These are phyloP conservation scores for Vachellia pachyceras DNA, from an alignment of 306 rosid genomes.

Conservation along the genomic window DNA sequence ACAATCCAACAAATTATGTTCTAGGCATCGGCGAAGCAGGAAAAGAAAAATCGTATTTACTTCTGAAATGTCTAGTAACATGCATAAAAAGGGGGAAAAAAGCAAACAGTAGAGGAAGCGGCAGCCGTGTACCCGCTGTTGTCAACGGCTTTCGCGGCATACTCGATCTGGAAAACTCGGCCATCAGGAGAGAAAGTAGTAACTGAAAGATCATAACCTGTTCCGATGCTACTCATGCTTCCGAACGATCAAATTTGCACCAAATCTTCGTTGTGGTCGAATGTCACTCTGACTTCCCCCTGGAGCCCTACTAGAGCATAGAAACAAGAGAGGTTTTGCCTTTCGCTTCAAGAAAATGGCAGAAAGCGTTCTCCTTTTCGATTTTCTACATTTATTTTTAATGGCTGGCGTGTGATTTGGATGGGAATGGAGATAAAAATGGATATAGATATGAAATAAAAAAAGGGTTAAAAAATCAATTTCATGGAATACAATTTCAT, in stretches of 20 bases:
- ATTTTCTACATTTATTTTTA: no score
- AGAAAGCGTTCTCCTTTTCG: no score
- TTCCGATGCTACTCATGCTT: constrained; percentile 95
- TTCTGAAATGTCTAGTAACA: background rate
- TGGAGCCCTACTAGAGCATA: constrained; percentile 1
- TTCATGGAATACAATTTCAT: no score
- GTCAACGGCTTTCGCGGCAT: constrained; percentile 98
- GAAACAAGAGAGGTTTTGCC: constrained; percentile 7
- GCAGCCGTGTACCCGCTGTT: constrained; percentile 72
- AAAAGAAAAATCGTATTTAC: background rate
- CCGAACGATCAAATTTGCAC: background rate
- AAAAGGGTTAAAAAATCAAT: no score
- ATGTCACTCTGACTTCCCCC: background rate
- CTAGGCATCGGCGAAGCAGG: background rate
- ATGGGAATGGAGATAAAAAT: no score
- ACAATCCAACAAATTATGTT: background rate
- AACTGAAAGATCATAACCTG: constrained; percentile 97
- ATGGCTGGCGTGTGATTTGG: no score
- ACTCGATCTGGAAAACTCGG: constrained; percentile 98
- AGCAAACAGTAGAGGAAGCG: background rate
- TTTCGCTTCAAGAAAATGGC: constrained; percentile 15
- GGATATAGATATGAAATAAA: no score
- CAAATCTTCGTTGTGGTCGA: constrained; percentile 22
- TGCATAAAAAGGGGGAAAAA: background rate
- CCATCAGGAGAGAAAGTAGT: constrained; percentile 99